Evolutionary conservation across 371 early-diverging fungal species (phyloP).

Genomic region (Mucor ambiguus): DNA sequence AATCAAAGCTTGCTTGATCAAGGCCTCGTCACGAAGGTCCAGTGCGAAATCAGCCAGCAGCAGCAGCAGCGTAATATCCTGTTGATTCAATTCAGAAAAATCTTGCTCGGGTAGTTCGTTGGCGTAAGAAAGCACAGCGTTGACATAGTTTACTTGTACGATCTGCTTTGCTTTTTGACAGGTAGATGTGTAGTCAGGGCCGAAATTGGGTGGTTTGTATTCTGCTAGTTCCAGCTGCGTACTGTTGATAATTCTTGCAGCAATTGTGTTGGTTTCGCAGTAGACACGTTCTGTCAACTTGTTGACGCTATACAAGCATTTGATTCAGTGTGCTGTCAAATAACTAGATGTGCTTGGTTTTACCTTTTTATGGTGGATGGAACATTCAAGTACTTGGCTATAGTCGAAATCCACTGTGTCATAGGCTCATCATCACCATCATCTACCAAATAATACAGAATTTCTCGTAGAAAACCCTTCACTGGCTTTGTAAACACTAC

Average conservation of each 20-base stretch:
- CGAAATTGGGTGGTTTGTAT: not conserved
- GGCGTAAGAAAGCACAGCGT: not conserved
- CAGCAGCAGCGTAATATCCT: slow-evolving; percentile 17
- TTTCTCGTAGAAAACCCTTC: slow-evolving; percentile 17
- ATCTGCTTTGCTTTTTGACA: not conserved
- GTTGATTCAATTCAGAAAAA: not conserved
- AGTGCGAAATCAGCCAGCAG: slow-evolving; percentile 15
- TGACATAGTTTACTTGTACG: slow-evolving; percentile 10
- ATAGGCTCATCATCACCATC: slow-evolving; percentile 15
- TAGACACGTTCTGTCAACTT: slow-evolving; percentile 16
- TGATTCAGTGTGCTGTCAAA: not conserved
- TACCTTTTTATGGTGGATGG: not conserved
- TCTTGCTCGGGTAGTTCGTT: slow-evolving; percentile 4
- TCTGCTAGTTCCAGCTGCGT: slow-evolving; percentile 17
- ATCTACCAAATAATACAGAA: slow-evolving; percentile 20
- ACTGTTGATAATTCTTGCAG: slow-evolving; percentile 16
- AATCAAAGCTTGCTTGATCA: not conserved
- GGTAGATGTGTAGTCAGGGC: not conserved
- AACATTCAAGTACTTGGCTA: not conserved
- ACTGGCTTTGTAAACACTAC: slow-evolving; percentile 27
- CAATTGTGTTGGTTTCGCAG: slow-evolving; percentile 14
- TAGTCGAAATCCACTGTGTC: slow-evolving; percentile 13
- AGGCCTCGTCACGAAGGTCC: not conserved
- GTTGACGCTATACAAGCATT: not conserved
- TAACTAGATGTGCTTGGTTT: not conserved